These are phyloP conservation scores for Neonectria neomacrospora DNA, from an alignment of 2,329 filamentous ascomycete genomes.

Conservation along the genomic window DNA sequence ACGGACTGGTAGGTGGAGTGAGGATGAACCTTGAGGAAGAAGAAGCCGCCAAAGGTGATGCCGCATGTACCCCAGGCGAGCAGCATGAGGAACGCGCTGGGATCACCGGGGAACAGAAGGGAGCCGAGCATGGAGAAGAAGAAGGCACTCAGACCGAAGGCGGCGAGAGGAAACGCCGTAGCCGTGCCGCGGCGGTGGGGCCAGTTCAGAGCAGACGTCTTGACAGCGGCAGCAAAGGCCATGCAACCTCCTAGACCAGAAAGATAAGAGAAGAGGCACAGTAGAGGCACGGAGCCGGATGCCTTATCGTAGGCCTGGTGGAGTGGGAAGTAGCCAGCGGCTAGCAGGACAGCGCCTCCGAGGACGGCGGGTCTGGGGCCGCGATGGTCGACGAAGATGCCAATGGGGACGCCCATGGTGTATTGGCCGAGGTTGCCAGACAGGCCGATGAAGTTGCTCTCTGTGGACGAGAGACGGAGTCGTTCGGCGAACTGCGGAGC, in stretches of 20 bases:
- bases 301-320: slow-evolving; percentile 81
- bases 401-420: slow-evolving; percentile 86
- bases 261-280: slow-evolving; percentile 87
- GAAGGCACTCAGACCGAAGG: slow-evolving; percentile 94
- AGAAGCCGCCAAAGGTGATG: slow-evolving; percentile 80
- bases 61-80: slow-evolving; percentile 82
- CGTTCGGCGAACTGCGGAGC: slow-evolving; percentile 92
- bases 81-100: slow-evolving; percentile 81
- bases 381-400: slow-evolving; percentile 84
- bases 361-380: slow-evolving; percentile 84
- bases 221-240: slow-evolving; percentile 90
- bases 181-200: slow-evolving; percentile 91
- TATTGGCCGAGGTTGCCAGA: slow-evolving; percentile 95
- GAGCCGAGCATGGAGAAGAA: slow-evolving; percentile 89
- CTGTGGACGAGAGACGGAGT: slow-evolving; percentile 87
- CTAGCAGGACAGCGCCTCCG: slow-evolving; percentile 77
- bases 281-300: slow-evolving; percentile 63
- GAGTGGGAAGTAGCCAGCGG: slow-evolving; percentile 86
- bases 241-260: slow-evolving; percentile 90
- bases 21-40: slow-evolving; percentile 83
- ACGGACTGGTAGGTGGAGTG: slow-evolving; percentile 68
- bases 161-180: slow-evolving; percentile 91
- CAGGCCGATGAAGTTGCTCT: slow-evolving; percentile 91
- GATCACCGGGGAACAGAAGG: slow-evolving; percentile 83
- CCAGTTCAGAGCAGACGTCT: slow-evolving; percentile 89